Conservation (phyloP, 805 yeast species). For the Yarrowia alimentaria region DNA sequence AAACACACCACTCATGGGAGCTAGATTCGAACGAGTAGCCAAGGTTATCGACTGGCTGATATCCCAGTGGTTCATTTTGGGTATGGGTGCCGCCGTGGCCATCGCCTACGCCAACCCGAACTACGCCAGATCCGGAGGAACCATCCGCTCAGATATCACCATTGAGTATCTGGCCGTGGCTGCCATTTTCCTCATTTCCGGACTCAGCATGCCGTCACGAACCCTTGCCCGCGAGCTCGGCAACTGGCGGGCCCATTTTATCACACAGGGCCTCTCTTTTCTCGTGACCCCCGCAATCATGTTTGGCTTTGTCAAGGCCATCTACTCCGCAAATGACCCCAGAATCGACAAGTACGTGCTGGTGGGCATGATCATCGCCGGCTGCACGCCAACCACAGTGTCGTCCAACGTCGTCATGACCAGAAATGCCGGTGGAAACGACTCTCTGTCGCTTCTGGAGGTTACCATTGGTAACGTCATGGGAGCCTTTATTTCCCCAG, state of each 20-base stretch:
- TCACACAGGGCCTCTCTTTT: slow-evolving; percentile 66
- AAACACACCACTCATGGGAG: neutral
- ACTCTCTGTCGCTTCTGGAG: slow-evolving; percentile 71
- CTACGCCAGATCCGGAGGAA: slow-evolving; percentile 81
- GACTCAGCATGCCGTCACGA: slow-evolving; percentile 69
- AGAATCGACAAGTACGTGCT: slow-evolving; percentile 73
- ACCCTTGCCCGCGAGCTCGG: slow-evolving; percentile 60
- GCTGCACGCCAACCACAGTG: slow-evolving; percentile 88
- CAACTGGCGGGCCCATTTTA: slow-evolving; percentile 80
- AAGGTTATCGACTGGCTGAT: slow-evolving; percentile 19
- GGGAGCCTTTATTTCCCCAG: slow-evolving; percentile 88
- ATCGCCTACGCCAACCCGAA: slow-evolving; percentile 76
- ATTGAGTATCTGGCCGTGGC: slow-evolving; percentile 88
- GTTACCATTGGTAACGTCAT: slow-evolving; percentile 80
- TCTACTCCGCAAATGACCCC: slow-evolving; percentile 55
- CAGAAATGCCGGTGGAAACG: slow-evolving; percentile 79
- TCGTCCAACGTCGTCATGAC: slow-evolving; percentile 94
- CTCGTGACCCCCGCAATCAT: slow-evolving; percentile 67
- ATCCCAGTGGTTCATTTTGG: slow-evolving; percentile 72
- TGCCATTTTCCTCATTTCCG: slow-evolving; percentile 75
- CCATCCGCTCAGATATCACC: slow-evolving; percentile 68
- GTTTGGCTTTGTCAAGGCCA: slow-evolving; percentile 69
- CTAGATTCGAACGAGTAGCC: neutral
- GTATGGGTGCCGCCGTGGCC: slow-evolving; percentile 68
- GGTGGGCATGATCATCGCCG: slow-evolving; percentile 78